Base-by-base conservation (phyloP, 75 land plant genomes). In the Sequoiadendron giganteum region DNA sequence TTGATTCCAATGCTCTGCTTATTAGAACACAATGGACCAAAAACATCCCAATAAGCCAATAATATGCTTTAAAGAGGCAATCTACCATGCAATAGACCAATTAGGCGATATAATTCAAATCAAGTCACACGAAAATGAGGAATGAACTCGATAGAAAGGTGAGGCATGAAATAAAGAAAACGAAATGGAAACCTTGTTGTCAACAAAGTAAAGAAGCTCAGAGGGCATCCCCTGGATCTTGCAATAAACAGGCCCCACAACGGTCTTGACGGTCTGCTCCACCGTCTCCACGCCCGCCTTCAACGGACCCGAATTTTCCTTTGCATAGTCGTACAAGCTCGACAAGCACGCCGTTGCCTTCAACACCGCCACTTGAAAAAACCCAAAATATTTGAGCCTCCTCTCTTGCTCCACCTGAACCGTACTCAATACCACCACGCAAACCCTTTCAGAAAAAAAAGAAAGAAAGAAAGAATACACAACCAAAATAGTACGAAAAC, bases 301-400 rank as follows among this genome's bases (percentile, higher is more conserved):
- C 83, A 97, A 89, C 5, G 98, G 96, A 6, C 99, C 99, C 9
- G 99, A 89, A 82, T 92, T 96, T 42, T 96, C 96, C 90, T 96
- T 97, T 9, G 99, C 99, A 86, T 80, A 91, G 6, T 76, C 89
- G 83, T 97, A 97, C 36, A 97, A 68, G 39, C 68, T 94, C n/a
- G 94, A 83, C 38, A 94, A 32, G 87, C 87, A 93, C 2, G 90
- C 91, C 14, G 93, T 72, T 40, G 91, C 92, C 84, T 90, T 92
- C 55, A 92, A 70, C 52, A 88, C 95, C 42, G 91, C 95, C n/a
- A 85, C 87, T 58, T 95, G 94, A 3, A 96, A 91, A 88, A 94
- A 89, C 19, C 92, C 95, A 3, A 97, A 90, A 87, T 96, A 95
- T 90, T 95, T 96, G 55, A 97, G 89, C 85, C 90, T 93, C 77